Evolutionary conservation across 2,329 filamentous ascomycete species (phyloP), one percentile per base, ranked within the genome.

Genomic region (Torrubiella hemipterigena): DNA sequence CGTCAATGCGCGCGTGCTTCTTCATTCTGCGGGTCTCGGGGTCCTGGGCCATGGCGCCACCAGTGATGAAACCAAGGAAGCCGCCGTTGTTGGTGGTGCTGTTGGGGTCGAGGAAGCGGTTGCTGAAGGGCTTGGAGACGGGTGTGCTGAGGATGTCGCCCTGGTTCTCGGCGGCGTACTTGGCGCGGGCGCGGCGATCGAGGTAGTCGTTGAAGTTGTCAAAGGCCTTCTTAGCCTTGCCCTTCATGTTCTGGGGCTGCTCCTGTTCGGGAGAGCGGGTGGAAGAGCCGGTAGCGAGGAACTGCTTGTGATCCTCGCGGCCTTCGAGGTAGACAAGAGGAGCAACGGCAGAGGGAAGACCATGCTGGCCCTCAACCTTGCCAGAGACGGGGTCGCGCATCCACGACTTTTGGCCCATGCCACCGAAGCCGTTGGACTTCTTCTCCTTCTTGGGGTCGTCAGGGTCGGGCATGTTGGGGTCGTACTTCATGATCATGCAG

Each of bases 61-160:
- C 35, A 8, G 35, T 33, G 25, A 37, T 32, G 23, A 37, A 31
- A 24, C 35, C 35, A 5, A 37, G 22, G 7, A 37, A 31, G 10
- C 35, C 35, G 17, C 31, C 31, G 25, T 37, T 40, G 30, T 39
- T 44, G 5, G 31, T 41, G 13, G 48, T 38, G 21, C 43, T 44
- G 4, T 47, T 32, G 16, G 45, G 13, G 13, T 51, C 46, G 22
- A 21, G 33, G 34, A 43, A 50, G 15, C 49, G 48, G 13, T 49
- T 51, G 29, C 41, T 46, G 34, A 51, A 51, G 16, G 42, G 42
- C 4, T 33, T 30, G 28, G 23, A 33, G 19, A 30, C 23, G 3
- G 35, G 35, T 4, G 35, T 37, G 21, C 30, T 37, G 31, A 37
- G 31, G 17, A 37, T 37, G n/a, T 37, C 35, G 9, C 31, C 31